Evolutionary conservation across 75 land plant genomes (phyloP).

Genomic region (Chamaecyparis obtusa): DNA sequence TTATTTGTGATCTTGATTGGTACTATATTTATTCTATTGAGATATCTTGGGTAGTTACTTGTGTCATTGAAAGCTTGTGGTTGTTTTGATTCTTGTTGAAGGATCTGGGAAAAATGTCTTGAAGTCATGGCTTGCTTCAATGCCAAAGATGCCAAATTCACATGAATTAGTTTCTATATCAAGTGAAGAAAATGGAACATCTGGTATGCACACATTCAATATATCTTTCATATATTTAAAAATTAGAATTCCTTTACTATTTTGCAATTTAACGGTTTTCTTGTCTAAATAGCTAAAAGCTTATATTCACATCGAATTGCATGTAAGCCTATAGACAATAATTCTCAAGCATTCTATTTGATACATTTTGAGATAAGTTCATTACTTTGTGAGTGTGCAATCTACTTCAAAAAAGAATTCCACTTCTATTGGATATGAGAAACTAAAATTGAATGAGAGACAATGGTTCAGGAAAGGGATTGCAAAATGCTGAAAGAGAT

Average conservation of each 20-base stretch:
- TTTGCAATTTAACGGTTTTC: not conserved
- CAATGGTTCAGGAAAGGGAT: not conserved
- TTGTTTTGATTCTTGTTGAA: constrained; percentile 10
- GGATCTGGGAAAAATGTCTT: constrained; percentile 28
- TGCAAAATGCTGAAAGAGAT: not conserved
- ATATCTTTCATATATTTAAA: not conserved
- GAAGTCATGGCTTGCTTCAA: constrained; percentile 43
- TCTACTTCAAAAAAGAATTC: not conserved
- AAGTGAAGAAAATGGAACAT: not conserved
- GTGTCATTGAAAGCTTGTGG: not conserved
- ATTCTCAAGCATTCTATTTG: not conserved
- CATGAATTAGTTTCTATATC: not conserved
- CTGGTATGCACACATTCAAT: not conserved
- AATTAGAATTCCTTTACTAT: not conserved
- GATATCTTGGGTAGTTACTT: not conserved
- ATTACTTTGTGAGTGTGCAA: not conserved
- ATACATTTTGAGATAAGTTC: not conserved
- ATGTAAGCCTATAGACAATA: not conserved
- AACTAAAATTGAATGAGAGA: not conserved
- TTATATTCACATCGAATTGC: not conserved
- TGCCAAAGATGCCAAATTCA: constrained; percentile 17
- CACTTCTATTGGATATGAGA: not conserved
- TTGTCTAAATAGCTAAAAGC: not conserved
- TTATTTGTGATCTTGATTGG: not conserved
- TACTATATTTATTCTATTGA: not conserved